phyloP scores from a whole-genome alignment of 352 stramenopile genomes.

The Phytophthora citricola region DNA sequence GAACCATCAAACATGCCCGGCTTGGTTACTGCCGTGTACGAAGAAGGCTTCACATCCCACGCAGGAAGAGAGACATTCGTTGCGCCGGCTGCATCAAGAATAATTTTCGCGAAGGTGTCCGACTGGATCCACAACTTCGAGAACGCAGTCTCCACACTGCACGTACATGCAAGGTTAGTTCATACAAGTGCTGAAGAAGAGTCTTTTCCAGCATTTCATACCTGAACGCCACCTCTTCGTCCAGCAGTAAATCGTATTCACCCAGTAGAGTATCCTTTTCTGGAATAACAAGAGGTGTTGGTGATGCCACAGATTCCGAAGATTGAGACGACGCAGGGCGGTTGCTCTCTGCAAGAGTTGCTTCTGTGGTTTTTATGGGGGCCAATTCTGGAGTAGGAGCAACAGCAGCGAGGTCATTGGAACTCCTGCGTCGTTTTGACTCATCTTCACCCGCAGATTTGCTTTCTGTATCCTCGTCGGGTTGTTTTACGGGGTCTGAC shows the following conservation, averaged over 20 bases:
- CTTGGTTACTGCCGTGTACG: constrained; percentile 63
- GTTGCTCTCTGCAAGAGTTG: constrained; percentile 13
- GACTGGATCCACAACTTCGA: constrained; percentile 72
- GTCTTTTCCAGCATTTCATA: constrained; percentile 31
- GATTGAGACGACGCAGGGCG: constrained; percentile 4
- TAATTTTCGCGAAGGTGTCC: constrained; percentile 45
- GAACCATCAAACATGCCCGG: constrained; percentile 70
- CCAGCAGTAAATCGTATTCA: constrained; percentile 79
- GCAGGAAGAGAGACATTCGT: constrained; percentile 63
- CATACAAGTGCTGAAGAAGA: neutral
- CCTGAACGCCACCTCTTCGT: constrained; percentile 77
- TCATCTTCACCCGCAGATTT: constrained; percentile 5
- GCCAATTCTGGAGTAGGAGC: constrained; percentile 21
- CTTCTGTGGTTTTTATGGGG: constrained; percentile 5
- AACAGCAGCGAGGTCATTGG: constrained; percentile 34
- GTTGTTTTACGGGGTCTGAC: constrained; percentile 25
- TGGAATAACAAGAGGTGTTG: constrained; percentile 35
- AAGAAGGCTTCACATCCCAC: constrained; percentile 53
- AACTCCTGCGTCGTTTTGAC: constrained; percentile 29
- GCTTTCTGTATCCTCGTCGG: constrained; percentile 1
- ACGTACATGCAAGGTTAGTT: constrained; percentile 30
- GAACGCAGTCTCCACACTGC: constrained; percentile 71
- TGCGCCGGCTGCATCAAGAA: constrained; percentile 58
- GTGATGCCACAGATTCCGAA: constrained; percentile 18
- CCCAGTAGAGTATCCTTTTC: constrained; percentile 55